A percentile compares a stretch with the other conserved stretches of the same genome.
Conservation (phyloP, 2,329 filamentous ascomycete species). For the Aspergillus ustus region DNA sequence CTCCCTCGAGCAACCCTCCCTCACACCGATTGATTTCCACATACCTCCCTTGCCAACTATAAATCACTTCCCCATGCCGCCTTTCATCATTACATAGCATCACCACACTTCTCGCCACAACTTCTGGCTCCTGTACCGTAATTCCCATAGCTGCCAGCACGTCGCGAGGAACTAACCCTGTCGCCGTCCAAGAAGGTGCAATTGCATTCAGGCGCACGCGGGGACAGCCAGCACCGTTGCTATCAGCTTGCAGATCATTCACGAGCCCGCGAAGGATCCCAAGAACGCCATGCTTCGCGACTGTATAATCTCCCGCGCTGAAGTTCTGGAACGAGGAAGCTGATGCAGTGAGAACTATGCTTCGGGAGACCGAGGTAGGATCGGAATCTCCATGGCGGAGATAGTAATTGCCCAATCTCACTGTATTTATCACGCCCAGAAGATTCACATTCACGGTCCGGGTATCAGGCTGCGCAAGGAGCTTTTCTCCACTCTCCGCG, state of each 20-base stretch:
- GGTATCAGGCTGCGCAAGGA: constrained; percentile 52
- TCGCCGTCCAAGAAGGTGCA: constrained; percentile 60
- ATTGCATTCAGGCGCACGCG: constrained; percentile 59
- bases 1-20: constrained; percentile 23
- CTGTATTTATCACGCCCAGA: constrained; percentile 56
- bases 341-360: constrained; percentile 60
- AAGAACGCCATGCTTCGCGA: constrained; percentile 60
- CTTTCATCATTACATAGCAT: constrained; percentile 55
- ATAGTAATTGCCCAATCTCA: constrained; percentile 54
- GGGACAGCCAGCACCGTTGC: background rate
- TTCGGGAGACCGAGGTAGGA: constrained; percentile 42
- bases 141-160: constrained; percentile 20
- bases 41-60: constrained; percentile 54
- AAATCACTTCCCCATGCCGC: constrained; percentile 59
- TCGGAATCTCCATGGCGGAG: constrained; percentile 35
- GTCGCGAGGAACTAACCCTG: constrained; percentile 51
- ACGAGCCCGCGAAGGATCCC: constrained; percentile 58
- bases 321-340: constrained; percentile 57
- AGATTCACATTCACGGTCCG: constrained; percentile 56
- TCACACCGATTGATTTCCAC: constrained; percentile 58
- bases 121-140: constrained; percentile 49
- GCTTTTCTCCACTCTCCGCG: constrained; percentile 45
- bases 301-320: constrained; percentile 57
- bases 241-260: constrained; percentile 14
- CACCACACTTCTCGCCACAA: constrained; percentile 55